Base-by-base conservation (phyloP, 768 basidiomycete species). In the Calvatia gigantea region DNA sequence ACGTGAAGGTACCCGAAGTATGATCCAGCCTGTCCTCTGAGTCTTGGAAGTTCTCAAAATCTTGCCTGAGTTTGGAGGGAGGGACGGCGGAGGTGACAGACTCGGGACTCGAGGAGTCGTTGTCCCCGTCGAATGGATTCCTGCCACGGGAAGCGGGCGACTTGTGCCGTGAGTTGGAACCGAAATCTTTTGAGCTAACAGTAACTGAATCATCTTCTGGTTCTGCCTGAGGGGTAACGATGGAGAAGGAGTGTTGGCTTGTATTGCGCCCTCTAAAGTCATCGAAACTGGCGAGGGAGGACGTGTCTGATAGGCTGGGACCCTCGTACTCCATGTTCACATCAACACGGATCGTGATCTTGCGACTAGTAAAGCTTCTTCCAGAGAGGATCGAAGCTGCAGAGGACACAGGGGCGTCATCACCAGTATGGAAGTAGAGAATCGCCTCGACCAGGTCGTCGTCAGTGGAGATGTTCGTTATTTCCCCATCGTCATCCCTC, bases 271-370 rank as follows among this genome's bases (percentile, higher is more conserved):
- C 74, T 59, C 70, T 73, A 71, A 84, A 85, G 60, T 91, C 88
- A 39, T 95, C 89, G 65, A 87, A 63, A 66, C 91, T 92, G 19
- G 80, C 82, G 15, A 95, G 71, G 7, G 92, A 94, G 8, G 84
- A 85, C 2, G 93, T 91, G 61, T 97, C 95, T 7, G 91, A 94
- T 55, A 97, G 76, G 70, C 88, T 91, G 12, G 89, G 92, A 0
- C 92, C 92, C 67, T 97, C 94, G 62, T 93, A 95, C 58, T 95
- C 94, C 58, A 95, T 84, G 7, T 77, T 75, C 38, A 98, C 85
- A 42, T 86, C 77, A 32, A 97, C 83, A 7, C 82, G 78, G 14
- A 97, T 71, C 0, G 87, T 89, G 54, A 97, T 88, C 66, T 85
- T 92, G 41, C 81, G 77, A 31, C 79, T 75, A 8, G 81, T 76